phyloP scores from a whole-genome alignment of 1,284 basidiomycete species.

The Heterobasidion occidentale region DNA sequence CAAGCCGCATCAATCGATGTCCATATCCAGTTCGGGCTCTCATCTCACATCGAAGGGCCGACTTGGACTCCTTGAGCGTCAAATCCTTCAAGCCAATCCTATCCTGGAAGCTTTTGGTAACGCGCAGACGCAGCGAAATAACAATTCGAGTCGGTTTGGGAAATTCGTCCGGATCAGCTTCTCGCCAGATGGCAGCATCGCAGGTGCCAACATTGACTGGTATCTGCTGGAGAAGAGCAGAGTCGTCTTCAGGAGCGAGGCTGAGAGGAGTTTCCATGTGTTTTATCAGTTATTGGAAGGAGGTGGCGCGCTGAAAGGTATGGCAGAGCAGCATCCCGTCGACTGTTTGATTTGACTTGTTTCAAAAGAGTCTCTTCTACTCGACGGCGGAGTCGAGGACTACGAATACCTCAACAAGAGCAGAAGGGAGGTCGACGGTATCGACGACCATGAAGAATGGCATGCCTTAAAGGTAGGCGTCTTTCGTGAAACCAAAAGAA shows the following conservation, averaged over 20 bases:
- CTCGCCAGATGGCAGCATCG: slow-evolving; percentile 88
- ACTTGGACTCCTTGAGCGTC: slow-evolving; percentile 88
- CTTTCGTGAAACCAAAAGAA: background rate
- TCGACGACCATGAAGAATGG: slow-evolving; percentile 93
- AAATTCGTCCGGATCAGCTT: slow-evolving; percentile 99
- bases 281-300: slow-evolving; percentile 90
- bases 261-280: slow-evolving; percentile 93
- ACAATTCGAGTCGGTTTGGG: slow-evolving; percentile 98
- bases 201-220: slow-evolving; percentile 99
- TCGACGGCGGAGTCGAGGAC: slow-evolving; percentile 72
- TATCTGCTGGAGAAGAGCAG: slow-evolving; percentile 97
- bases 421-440: slow-evolving; percentile 86
- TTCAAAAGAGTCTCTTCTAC: slow-evolving; percentile 60
- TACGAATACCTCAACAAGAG: slow-evolving; percentile 93
- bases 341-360: slow-evolving; percentile 4
- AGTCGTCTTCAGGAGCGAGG: slow-evolving; percentile 82
- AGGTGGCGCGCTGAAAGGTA: slow-evolving; percentile 58
- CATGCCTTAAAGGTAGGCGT: slow-evolving; percentile 57
- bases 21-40: slow-evolving; percentile 34
- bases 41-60: slow-evolving; percentile 53
- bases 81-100: slow-evolving; percentile 97
- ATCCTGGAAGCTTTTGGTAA: slow-evolving; percentile 99
- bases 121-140: slow-evolving; percentile 97
- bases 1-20: slow-evolving; percentile 32
- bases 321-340: slow-evolving; percentile 8